phyloP scores from a whole-genome alignment of 148 eudicot genomes.

The Fallopia convolvulus region DNA sequence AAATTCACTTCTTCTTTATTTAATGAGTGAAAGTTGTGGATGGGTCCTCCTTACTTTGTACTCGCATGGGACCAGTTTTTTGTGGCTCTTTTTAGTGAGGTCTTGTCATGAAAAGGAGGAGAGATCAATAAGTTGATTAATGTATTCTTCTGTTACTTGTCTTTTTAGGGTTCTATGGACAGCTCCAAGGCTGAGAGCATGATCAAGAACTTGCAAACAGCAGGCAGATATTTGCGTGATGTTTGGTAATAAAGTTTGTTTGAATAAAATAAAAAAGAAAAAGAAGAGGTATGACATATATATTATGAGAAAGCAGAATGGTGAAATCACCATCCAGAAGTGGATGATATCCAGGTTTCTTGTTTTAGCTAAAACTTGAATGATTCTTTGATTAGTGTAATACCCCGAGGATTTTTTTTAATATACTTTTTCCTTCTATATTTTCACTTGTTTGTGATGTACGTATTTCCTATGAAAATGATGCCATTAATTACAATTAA shows the following conservation, averaged over 20 bases:
- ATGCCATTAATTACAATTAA: neutral
- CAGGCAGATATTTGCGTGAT: slow-evolving; percentile 80
- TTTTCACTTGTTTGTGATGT: neutral
- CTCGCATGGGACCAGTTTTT: neutral
- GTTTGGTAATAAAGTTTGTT: slow-evolving; percentile 46
- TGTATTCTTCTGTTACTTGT: neutral
- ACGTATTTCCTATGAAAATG: neutral
- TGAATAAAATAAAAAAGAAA: neutral
- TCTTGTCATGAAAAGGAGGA: neutral
- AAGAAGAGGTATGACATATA: neutral
- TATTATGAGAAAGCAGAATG: neutral
- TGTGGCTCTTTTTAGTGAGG: neutral
- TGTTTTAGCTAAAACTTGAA: neutral
- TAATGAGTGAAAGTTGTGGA: neutral
- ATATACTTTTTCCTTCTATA: neutral
- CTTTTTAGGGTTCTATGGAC: slow-evolving; percentile 56
- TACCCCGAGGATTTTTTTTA: neutral
- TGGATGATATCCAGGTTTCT: slow-evolving; percentile 3
- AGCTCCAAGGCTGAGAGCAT: slow-evolving; percentile 70
- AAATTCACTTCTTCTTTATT: neutral
- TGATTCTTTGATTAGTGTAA: slow-evolving; percentile 11
- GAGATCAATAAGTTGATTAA: neutral
- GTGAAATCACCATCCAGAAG: slow-evolving; percentile 7
- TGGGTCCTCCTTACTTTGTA: neutral
- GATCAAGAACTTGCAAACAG: slow-evolving; percentile 81